These are phyloP conservation scores for Areca catechu DNA, from an alignment of 176 grass and related monocot species.

Conservation along the genomic window DNA sequence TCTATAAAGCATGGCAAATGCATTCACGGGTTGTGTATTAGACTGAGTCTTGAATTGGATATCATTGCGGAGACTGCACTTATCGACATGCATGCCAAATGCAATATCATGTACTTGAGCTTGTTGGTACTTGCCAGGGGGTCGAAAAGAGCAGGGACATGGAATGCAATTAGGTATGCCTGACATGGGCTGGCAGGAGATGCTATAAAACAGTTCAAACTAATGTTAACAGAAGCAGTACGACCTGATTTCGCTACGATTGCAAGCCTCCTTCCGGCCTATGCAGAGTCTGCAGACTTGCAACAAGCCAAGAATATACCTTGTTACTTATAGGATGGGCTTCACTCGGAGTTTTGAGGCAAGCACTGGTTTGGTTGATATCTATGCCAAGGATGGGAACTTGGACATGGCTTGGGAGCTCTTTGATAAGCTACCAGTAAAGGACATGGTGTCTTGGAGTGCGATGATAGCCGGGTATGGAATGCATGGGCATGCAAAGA, in stretches of 20 bases:
- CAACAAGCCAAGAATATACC: no score
- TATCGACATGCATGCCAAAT: conserved; percentile 40
- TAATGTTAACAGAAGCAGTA: conserved; percentile 42
- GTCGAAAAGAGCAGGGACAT: conserved; percentile 37
- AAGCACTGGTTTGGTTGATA: no score
- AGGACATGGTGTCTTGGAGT: conserved; percentile 58
- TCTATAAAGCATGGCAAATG: conserved; percentile 34
- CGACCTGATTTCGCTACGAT: conserved; percentile 38
- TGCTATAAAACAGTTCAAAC: conserved; percentile 38
- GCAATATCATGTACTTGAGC: conserved; percentile 15
- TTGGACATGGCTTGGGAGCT: conserved; percentile 32
- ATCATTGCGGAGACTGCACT: conserved; percentile 47
- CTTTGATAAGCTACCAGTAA: conserved; percentile 33
- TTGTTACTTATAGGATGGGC: no score
- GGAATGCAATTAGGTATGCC: conserved; percentile 55
- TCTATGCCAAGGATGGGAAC: background rate
- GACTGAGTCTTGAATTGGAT: conserved; percentile 32
- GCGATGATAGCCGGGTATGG: no score
- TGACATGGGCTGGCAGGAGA: conserved; percentile 4
- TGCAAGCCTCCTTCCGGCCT: no score
- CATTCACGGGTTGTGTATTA: conserved; percentile 33
- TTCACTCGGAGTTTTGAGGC: no score
- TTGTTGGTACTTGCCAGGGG: conserved; percentile 23
- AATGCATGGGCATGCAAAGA: no score
- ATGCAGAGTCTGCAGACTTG: no score